These are phyloP conservation scores for Ganoderma lingzhi DNA, from an alignment of 1,284 basidiomycete species.

Conservation along the genomic window DNA sequence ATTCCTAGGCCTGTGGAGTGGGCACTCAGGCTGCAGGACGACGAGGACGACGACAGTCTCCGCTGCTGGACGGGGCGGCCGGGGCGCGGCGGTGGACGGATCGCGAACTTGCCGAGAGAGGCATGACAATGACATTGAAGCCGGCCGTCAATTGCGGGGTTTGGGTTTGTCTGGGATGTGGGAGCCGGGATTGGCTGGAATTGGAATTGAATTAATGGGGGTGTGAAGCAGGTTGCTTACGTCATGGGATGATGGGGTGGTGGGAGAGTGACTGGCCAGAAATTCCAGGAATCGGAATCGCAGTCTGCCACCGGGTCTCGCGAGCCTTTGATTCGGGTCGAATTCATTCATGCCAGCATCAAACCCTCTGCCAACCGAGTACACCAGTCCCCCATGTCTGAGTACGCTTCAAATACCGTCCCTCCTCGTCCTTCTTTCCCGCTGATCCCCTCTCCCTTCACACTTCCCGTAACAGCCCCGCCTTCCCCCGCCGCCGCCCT, in stretches of 20 bases:
- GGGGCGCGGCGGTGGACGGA: not conserved
- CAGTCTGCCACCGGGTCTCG: not conserved
- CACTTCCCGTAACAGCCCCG: constrained; percentile 13
- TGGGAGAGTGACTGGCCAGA: not conserved
- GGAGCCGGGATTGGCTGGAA: not conserved
- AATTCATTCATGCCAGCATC: constrained; percentile 18
- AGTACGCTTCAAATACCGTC: constrained; percentile 30
- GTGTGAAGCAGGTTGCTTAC: not conserved
- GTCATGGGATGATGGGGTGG: not conserved
- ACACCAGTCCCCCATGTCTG: constrained; percentile 7
- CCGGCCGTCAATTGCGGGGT: not conserved
- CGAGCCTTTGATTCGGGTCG: constrained; percentile 4
- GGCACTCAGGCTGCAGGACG: not conserved
- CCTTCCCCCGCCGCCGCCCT: constrained; percentile 10
- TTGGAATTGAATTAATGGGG: not conserved
- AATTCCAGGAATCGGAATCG: constrained; percentile 8
- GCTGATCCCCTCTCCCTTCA: constrained; percentile 27
- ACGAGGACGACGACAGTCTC: not conserved
- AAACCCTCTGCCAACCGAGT: constrained; percentile 28
- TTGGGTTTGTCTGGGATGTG: not conserved
- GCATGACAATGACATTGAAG: no score
- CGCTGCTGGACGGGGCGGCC: not conserved
- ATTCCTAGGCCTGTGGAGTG: not conserved
- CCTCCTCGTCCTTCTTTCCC: constrained; percentile 22
- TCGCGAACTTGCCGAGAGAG: not conserved